Evolutionary conservation across 108 stramenopile genomes (phyloP), one percentile per base, ranked within the genome.

Genomic region (Fragilaria crotonensis): DNA sequence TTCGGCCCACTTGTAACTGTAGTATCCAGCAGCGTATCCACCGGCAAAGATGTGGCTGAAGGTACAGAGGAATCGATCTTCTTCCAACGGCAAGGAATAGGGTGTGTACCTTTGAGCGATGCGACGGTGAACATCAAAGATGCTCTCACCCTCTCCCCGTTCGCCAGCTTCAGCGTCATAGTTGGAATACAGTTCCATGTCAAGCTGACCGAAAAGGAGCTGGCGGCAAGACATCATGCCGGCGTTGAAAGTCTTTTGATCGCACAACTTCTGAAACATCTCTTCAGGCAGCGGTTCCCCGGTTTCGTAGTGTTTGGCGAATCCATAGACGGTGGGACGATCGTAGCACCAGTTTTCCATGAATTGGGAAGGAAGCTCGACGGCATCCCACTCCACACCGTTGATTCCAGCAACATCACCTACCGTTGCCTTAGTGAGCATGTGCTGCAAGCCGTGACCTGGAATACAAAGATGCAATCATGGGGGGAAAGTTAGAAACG

Each of bases 281-380:
- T 97, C 96, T 55, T 94, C 78, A 21, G 97, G 97, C 56, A 98
- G 75, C 1, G 96, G 86, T 77, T 96, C 96, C 11, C 89, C 89
- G 19, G 98, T 96, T 67, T 96, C 79, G 78, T 94, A 97, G 60
- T 99, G 98, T 78, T 96, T 96, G 57, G 98, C 98, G 62, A 97
- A 97, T 19, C 87, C 86, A 60, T 88, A 89, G 5, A 95, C 68
- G 18, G 93, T 96, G 17, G 82, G 69, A 26, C 80, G 63, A 64
- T 99, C 96, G 73, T 96, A 97, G 70, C 94, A 95, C 95, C 96
- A 99, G 66, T 98, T 97, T 58, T 99, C 98, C 98, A 99, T 99
- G 78, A 97, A 99, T 70, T 98, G 97, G 2, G 84, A 90, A 0
- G 97, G 96, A 46, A 98, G 80, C 60, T 99, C 98, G 1, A 99